Evolutionary conservation across 257 asterid species (phyloP), one percentile per base, ranked within the genome.

Genomic region (Solanum sitiens): DNA sequence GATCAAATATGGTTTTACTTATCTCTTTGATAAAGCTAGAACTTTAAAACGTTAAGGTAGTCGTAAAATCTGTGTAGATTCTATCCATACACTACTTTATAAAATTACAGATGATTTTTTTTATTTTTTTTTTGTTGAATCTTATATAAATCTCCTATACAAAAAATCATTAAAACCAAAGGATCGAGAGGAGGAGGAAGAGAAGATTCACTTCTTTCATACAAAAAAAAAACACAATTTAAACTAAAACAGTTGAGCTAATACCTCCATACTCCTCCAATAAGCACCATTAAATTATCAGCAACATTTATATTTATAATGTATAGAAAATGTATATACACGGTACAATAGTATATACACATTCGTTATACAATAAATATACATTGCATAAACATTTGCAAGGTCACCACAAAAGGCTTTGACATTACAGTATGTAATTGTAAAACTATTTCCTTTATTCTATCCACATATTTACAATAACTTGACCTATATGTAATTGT

Each of bases 41-140:
- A 45, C 53, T 45, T 45, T 45, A 12, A 45, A 45, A 45, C 0
- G 18, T 45, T 45, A 53, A 53, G 11, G n/a, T 53, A 53, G 63
- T 18, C 2, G 1, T 53, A 53, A 18, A 9, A 0, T 18, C 10
- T 7, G 0, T 9, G 0, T 53, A 18, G 1, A 53, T 6, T 53
- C 8, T 53, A 18, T 18, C 4, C 11, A 18, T 1, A 53, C 2
- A 11, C 63, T 7, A 53, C 8, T 53, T 1, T 53, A 6, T 53
- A 9, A n/a, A 53, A 53, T 53, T 53, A 18, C n/a, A n/a, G n/a
- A n/a, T n/a, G n/a, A n/a, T n/a, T n/a, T n/a, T n/a, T n/a, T n/a
- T n/a, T n/a, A n/a, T n/a, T n/a, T 2, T 18, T 16, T 53, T 53
- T 23, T 53, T 18, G 63, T 18, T 53, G 11, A 65, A n/a, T 65